These are phyloP conservation scores for Plectosphaerella plurivora DNA, from an alignment of 2,329 filamentous ascomycete genomes.

Conservation along the genomic window DNA sequence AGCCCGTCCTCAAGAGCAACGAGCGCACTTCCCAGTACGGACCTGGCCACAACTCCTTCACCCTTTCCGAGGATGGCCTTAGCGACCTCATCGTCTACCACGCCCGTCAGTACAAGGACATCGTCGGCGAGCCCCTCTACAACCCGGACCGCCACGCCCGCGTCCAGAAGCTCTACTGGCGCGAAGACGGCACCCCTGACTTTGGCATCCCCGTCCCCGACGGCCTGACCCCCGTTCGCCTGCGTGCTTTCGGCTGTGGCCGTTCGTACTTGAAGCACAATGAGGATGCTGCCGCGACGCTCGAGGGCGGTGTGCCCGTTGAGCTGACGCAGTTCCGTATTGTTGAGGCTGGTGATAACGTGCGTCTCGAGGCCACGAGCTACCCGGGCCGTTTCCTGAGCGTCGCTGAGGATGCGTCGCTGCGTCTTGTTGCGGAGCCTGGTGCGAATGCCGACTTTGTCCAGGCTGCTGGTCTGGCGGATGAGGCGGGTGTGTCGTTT, in stretches of 20 bases:
- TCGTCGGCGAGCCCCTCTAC: slow-evolving; percentile 20
- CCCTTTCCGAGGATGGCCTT: slow-evolving; percentile 20
- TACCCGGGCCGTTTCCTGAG: slow-evolving; percentile 15
- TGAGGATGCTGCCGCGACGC: neutral
- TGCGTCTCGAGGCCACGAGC: slow-evolving; percentile 18
- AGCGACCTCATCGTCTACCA: slow-evolving; percentile 22
- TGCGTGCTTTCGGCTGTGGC: slow-evolving; percentile 10
- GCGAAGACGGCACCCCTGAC: slow-evolving; percentile 20
- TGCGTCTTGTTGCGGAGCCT: slow-evolving; percentile 4
- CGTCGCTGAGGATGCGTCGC: slow-evolving; percentile 6
- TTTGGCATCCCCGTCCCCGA: slow-evolving; percentile 21
- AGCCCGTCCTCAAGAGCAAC: slow-evolving; percentile 21
- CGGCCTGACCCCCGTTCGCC: slow-evolving; percentile 13
- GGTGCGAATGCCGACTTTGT: slow-evolving; percentile 13
- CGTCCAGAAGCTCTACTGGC: slow-evolving; percentile 25
- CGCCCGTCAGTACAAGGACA: slow-evolving; percentile 17
- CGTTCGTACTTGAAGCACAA: slow-evolving; percentile 11
- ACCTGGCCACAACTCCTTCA: slow-evolving; percentile 23
- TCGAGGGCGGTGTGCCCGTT: slow-evolving; percentile 3
- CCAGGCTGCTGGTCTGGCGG: slow-evolving; percentile 17
- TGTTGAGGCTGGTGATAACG: slow-evolving; percentile 12
- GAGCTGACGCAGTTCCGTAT: slow-evolving; percentile 18
- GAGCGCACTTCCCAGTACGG: slow-evolving; percentile 19
- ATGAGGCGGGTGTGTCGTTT: slow-evolving; percentile 20
- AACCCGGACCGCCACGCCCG: slow-evolving; percentile 18